These are phyloP conservation scores for Paxillus rubicundulus DNA, from an alignment of 768 basidiomycete genomes.

Conservation along the genomic window DNA sequence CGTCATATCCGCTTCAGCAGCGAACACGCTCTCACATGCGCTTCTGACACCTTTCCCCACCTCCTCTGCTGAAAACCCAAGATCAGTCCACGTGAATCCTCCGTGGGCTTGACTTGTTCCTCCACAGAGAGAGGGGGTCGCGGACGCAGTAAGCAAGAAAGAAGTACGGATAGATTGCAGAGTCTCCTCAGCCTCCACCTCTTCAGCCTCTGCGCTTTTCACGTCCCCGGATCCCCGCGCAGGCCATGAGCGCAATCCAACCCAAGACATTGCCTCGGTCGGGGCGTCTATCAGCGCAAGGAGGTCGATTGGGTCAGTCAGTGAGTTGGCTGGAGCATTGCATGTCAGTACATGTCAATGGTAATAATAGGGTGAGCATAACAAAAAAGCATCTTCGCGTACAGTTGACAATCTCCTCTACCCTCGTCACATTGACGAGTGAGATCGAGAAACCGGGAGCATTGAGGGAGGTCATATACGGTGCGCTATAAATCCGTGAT, in stretches of 20 bases:
- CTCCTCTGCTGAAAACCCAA: slow-evolving; percentile 12
- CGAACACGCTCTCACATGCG: slow-evolving; percentile 44
- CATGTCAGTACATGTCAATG: not conserved
- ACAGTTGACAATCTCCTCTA: slow-evolving; percentile 13
- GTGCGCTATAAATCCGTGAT: slow-evolving; percentile 42
- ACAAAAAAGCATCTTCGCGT: not conserved
- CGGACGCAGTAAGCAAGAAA: not conserved
- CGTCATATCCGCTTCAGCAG: slow-evolving; percentile 51
- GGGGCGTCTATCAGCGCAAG: slow-evolving; percentile 41
- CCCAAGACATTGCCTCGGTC: slow-evolving; percentile 43
- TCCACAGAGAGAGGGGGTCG: not conserved
- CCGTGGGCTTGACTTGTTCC: too few species aligned
- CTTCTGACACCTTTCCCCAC: slow-evolving; percentile 11
- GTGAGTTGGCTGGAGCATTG: slow-evolving; percentile 9
- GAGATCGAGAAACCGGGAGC: slow-evolving; percentile 59
- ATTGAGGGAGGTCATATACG: slow-evolving; percentile 60
- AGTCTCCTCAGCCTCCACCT: slow-evolving; percentile 5
- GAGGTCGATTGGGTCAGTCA: slow-evolving; percentile 18
- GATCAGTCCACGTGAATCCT: slow-evolving; percentile 6
- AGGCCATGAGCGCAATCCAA: slow-evolving; percentile 36
- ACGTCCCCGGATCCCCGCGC: not conserved
- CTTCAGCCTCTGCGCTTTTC: not conserved
- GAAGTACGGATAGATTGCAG: slow-evolving; percentile 4
- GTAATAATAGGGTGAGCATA: not conserved
- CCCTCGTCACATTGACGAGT: slow-evolving; percentile 44